Conservation (phyloP, 2,329 filamentous ascomycete genomes). For the Coleophoma eucalyptorum region DNA sequence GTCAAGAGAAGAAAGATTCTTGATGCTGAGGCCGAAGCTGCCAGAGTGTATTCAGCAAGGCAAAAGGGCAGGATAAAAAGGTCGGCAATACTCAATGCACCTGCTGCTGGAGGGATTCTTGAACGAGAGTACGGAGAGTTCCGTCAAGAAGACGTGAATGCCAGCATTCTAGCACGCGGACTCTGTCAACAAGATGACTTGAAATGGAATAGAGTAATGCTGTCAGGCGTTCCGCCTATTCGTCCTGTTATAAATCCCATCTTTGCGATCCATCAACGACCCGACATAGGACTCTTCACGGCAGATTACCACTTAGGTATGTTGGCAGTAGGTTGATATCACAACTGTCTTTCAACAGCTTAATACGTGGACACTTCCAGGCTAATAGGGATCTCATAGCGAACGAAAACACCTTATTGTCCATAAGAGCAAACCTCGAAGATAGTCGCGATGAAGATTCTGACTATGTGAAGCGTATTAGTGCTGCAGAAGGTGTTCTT, state of each 20-base stretch:
- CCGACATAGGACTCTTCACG: not conserved
- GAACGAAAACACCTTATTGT: not conserved
- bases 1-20: slow-evolving; percentile 53
- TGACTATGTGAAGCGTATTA: not conserved
- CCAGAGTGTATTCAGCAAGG: slow-evolving; percentile 1
- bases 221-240: not conserved
- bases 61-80: slow-evolving; percentile 16
- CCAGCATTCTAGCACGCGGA: slow-evolving; percentile 10
- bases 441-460: not conserved
- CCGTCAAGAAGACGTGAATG: slow-evolving; percentile 3
- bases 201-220: not conserved
- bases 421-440: not conserved
- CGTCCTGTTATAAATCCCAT: slow-evolving; percentile 1
- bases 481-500: not conserved
- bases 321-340: too few species aligned
- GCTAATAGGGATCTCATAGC: not conserved
- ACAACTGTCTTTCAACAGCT: too few species aligned
- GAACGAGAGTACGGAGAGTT: slow-evolving; percentile 12
- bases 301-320: not conserved
- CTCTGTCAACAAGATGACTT: slow-evolving; percentile 7
- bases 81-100: slow-evolving; percentile 10
- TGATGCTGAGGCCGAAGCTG: slow-evolving; percentile 16
- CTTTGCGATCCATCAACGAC: slow-evolving; percentile 8
- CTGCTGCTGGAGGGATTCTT: slow-evolving; percentile 16
- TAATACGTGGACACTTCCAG: too few species aligned